Conservation (phyloP, 2,329 filamentous ascomycete genomes). For the Aspergillus sp. region DNA sequence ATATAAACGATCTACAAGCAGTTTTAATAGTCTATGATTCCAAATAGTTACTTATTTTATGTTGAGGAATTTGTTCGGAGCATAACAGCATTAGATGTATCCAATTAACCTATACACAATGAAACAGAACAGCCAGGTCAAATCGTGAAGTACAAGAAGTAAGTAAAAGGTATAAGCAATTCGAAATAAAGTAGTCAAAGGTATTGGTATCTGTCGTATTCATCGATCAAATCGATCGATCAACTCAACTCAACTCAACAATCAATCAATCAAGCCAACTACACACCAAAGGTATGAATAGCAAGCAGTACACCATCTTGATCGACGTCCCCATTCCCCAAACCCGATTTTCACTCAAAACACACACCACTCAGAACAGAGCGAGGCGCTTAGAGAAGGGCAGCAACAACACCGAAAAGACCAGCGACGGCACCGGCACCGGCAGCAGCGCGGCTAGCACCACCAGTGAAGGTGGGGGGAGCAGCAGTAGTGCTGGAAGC, state of each 20-base stretch:
- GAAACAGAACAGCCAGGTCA: constrained; percentile 6
- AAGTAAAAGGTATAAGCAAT: constrained; percentile 1
- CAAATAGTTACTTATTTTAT: neutral
- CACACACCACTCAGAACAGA: neutral
- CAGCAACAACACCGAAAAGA: constrained; percentile 53
- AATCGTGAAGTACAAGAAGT: neutral
- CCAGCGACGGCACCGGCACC: constrained; percentile 52
- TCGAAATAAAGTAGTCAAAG: neutral
- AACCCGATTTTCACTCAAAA: neutral
- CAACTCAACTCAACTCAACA: neutral
- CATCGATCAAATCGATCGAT: constrained; percentile 7
- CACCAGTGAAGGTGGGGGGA: constrained; percentile 49
- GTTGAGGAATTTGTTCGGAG: neutral
- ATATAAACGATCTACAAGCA: no score
- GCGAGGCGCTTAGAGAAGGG: constrained; percentile 41
- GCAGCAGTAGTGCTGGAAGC: constrained; percentile 28
- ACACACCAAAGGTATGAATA: neutral
- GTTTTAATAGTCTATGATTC: no score
- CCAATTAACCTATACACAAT: constrained; percentile 14
- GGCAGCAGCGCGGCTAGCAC: constrained; percentile 49
- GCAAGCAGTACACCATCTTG: neutral
- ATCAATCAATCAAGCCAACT: neutral
- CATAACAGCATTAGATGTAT: constrained; percentile 5
- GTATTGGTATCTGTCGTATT: constrained; percentile 10
- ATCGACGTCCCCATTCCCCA: neutral